These are phyloP conservation scores for Fusarium pseudograminearum DNA, from an alignment of 2,329 filamentous ascomycete species.

Conservation along the genomic window DNA sequence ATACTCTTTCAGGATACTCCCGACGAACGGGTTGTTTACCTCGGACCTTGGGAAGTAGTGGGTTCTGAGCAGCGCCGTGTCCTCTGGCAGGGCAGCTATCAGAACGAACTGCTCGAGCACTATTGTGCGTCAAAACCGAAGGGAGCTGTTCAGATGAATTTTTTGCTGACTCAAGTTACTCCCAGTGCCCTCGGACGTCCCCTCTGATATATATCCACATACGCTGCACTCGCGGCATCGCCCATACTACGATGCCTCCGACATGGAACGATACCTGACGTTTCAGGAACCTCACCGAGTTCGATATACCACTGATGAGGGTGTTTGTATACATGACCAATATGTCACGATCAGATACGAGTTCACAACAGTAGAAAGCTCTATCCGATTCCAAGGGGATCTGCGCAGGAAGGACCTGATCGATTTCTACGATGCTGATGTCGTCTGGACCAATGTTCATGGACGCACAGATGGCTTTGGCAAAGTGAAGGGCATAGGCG, in stretches of 20 bases:
- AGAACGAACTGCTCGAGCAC: conserved; percentile 64
- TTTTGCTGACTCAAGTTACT: conserved; percentile 17
- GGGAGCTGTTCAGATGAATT: conserved; percentile 1
- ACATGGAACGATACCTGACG: conserved; percentile 62
- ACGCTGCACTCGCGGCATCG: conserved; percentile 64
- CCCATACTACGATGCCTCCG: conserved; percentile 62
- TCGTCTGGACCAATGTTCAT: conserved; percentile 64
- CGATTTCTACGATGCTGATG: conserved; percentile 65
- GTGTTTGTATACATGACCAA: conserved; percentile 62
- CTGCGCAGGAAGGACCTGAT: conserved; percentile 61
- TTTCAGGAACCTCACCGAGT: conserved; percentile 63
- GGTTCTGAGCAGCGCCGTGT: conserved; percentile 61
- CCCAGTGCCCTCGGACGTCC: conserved; percentile 60
- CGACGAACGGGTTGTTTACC: conserved; percentile 63
- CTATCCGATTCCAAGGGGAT: conserved; percentile 63
- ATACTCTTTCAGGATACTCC: conserved; percentile 63
- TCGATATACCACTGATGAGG: conserved; percentile 61
- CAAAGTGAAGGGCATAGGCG: conserved; percentile 62
- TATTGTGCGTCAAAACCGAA: conserved; percentile 55
- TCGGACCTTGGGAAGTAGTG: conserved; percentile 66
- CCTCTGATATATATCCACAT: conserved; percentile 61
- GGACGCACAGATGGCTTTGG: conserved; percentile 63
- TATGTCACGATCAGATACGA: conserved; percentile 63
- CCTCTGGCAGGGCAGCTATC: conserved; percentile 66
- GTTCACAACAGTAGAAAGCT: conserved; percentile 62